Evolutionary conservation across 805 yeast species (phyloP).

Genomic region (Cyberlindnera mycetangii): DNA sequence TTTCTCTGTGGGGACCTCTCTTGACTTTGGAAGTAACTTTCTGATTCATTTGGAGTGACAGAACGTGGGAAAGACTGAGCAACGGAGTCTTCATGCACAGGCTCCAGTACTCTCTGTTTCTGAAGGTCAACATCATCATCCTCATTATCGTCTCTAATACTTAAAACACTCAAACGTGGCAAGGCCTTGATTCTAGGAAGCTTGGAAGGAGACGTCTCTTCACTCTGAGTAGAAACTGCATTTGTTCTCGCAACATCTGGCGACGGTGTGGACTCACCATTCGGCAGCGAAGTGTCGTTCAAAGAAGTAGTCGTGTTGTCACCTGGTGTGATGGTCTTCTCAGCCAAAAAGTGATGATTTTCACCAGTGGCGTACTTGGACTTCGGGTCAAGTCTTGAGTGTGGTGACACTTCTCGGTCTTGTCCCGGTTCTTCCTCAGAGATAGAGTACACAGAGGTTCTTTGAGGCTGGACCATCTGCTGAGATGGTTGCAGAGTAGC

Average conservation of each 20-base stretch:
- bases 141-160: slow-evolving; percentile 25
- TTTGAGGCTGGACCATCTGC: not conserved
- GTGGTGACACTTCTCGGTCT: not conserved
- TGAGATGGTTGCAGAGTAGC: not conserved
- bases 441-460: not conserved
- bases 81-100: slow-evolving; percentile 8
- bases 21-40: slow-evolving; percentile 10
- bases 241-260: slow-evolving; percentile 8
- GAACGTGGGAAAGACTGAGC: slow-evolving; percentile 1
- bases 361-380: not conserved
- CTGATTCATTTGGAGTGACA: not conserved
- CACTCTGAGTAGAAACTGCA: not conserved
- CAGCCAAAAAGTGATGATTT: slow-evolving; percentile 27
- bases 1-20: slow-evolving; percentile 7
- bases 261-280: slow-evolving; percentile 26
- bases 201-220: slow-evolving; percentile 22
- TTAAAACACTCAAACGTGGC: slow-evolving; percentile 26
- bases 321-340: slow-evolving; percentile 13
- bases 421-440: not conserved
- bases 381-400: not conserved
- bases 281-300: slow-evolving; percentile 17
- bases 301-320: slow-evolving; percentile 14
- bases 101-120: slow-evolving; percentile 8
- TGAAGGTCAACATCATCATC: slow-evolving; percentile 13
- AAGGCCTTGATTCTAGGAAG: slow-evolving; percentile 25